Evolutionary conservation across 352 stramenopile species (phyloP), one percentile per base, ranked within the genome.

Genomic region (Phytophthora colocasiae): DNA sequence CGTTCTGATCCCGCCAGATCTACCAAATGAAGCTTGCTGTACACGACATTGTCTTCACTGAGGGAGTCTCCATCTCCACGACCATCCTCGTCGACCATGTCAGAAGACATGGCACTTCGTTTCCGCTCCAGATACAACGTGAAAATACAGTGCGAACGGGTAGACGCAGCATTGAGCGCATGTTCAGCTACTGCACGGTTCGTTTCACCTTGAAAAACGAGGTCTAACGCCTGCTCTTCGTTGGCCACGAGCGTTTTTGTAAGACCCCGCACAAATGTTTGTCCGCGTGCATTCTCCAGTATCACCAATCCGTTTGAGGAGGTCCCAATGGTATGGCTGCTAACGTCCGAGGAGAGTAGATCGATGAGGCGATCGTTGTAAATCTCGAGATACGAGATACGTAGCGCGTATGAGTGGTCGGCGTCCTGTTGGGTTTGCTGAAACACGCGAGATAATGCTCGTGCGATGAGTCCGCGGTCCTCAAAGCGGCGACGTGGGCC

Each of bases 1-100:
- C 96, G 97, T 64, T 98, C 93, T 19, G 90, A 97, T 15, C 92
- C 92, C 1, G 93, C 93, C 36, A 98, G 75, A 66, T 98, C 93
- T 27, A 98, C 92, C 3, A 98, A 73, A 57, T 98, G 93, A 36
- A 98, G 87, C 59, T 98, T 98, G 66, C 90, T 92, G 62, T 84
- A 87, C 19, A 88, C 71, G 8, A 77, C 62, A n/a, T 65, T 58
- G 17, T 62, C 53, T 12, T 52, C 36, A 7, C 41, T 47, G 22
- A 40, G 54, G 4, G 15, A 6, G 12, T 7, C 1, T 53, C 48
- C 38, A 5, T 51, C 31, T 49, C 24, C 39, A 48, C 10, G n/a
- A 8, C 43, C 53, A 15, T 73, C 66, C 7, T 69, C 34, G 19
- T 72, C 66, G 0, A 63, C 27, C 14, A 68, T 27, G 11, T 58